These are phyloP conservation scores for Achaetomium macrosporum DNA, from an alignment of 2,329 filamentous ascomycete genomes.

Conservation along the genomic window DNA sequence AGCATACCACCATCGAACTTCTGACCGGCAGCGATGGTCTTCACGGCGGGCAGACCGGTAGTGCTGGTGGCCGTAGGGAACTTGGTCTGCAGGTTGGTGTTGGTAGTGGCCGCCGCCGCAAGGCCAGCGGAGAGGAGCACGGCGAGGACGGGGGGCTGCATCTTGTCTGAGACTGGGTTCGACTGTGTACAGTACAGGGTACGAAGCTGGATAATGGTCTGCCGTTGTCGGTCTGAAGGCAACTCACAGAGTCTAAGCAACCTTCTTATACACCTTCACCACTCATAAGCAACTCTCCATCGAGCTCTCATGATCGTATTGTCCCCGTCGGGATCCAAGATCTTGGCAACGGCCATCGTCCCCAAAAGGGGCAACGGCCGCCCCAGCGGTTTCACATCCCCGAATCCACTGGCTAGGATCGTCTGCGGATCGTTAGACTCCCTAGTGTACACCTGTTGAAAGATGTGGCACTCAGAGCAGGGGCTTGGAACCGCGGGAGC, in stretches of 20 bases:
- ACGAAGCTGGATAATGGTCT: no score
- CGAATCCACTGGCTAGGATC: background rate
- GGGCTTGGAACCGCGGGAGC: no score
- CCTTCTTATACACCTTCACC: background rate
- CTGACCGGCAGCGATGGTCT: constrained; percentile 38
- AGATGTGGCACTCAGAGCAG: no score
- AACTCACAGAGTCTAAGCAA: background rate
- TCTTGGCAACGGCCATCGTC: background rate
- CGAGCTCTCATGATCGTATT: no score
- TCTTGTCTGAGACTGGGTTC: background rate
- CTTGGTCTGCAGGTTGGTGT: constrained; percentile 25
- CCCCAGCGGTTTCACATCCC: constrained; percentile 1
- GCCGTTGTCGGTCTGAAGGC: no score
- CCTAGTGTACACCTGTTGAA: no score
- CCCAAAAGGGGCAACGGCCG: background rate
- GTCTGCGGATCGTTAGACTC: background rate
- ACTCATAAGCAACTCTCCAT: no score
- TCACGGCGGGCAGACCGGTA: constrained; percentile 34
- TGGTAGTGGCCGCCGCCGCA: constrained; percentile 19
- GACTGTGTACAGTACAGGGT: background rate
- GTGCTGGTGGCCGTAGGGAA: constrained; percentile 37
- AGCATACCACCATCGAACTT: constrained; percentile 43
- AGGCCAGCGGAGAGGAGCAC: constrained; percentile 16
- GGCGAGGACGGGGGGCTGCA: background rate
- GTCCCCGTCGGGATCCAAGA: no score